phyloP scores from a whole-genome alignment of 768 basidiomycete genomes.

The Suillus occidentalis region DNA sequence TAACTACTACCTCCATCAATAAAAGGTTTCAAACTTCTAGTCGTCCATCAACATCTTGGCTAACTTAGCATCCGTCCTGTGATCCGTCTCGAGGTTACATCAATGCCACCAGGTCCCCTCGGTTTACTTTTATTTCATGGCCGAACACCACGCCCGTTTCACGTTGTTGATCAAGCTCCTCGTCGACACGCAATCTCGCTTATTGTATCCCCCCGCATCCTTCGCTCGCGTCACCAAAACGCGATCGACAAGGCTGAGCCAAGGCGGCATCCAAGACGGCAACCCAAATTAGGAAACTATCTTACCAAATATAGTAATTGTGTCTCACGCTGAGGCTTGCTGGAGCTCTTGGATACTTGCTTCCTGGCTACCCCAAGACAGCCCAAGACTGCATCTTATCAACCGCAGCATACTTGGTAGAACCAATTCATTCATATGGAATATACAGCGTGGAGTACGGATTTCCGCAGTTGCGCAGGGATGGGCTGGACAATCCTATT shows the following conservation, averaged over 20 bases:
- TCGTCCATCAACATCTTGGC: too few species aligned
- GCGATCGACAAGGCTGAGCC: neutral
- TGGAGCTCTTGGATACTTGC: neutral
- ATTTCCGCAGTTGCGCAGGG: too few species aligned
- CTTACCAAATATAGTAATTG: too few species aligned
- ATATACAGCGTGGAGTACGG: neutral
- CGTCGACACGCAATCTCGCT: neutral
- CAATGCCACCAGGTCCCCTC: neutral
- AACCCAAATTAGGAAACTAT: neutral
- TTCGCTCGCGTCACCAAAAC: neutral
- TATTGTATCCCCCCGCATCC: neutral
- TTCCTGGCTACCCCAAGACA: neutral
- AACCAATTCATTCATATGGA: neutral
- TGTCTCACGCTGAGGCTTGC: neutral
- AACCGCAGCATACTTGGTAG: too few species aligned
- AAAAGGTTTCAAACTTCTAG: neutral
- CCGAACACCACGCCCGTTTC: neutral
- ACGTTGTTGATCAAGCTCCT: too few species aligned
- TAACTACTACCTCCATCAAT: neutral
- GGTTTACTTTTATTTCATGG: too few species aligned
- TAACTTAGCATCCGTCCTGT: neutral
- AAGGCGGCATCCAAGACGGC: neutral
- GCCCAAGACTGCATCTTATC: neutral
- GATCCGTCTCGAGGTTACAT: neutral
- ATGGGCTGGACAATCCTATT: too few species aligned